Evolutionary conservation across 345 rosid species (phyloP), one percentile per base, ranked within the genome.

Genomic region (Cochlearia excelsa): DNA sequence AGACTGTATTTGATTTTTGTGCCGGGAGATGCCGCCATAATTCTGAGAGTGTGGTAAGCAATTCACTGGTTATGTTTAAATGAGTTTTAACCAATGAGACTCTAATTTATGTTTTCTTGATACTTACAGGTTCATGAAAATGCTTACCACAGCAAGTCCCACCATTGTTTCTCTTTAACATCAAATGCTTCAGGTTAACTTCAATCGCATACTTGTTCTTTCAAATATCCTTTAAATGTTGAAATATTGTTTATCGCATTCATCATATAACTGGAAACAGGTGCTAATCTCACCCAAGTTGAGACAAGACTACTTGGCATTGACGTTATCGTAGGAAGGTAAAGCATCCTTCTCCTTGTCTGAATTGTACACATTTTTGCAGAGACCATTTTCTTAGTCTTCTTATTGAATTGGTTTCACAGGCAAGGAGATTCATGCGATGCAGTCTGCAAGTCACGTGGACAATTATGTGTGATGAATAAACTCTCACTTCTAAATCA

Each of bases 381-480:
- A 26, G 46, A 37, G 38, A 40, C 4, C 43, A 9, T 45, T 26
- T 16, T 37, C 50, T 16, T n/a, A 27, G 45, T 23, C 48, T 27
- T 46, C 46, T 71, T 54, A 55, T 71, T 61, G 4, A 33, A 33
- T n/a, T 59, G 27, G 33, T 57, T 41, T 78, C 44, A 31, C 60
- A 86, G 98, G 81, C 92, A 84, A 74, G 95, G 96, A 4, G 90
- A 86, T 75, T 83, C 98, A 47, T 92, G 96, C 54, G 93, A 88
- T 70, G 73, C 79, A 29, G 87, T 74, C 45, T 92, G 98, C 87
- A 83, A 78, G 78, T 83, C 82, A 50, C 74, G 75, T 52, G 93
- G 96, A 71, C 83, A 84, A 62, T 82, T 90, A 16, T 92, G 98
- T 38, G 96, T 92, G 62, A 79, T 76, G 67, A 88, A 86, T 72